Evolutionary conservation across 345 rosid genomes (phyloP).

Genomic region (Eucalyptus decipiens): DNA sequence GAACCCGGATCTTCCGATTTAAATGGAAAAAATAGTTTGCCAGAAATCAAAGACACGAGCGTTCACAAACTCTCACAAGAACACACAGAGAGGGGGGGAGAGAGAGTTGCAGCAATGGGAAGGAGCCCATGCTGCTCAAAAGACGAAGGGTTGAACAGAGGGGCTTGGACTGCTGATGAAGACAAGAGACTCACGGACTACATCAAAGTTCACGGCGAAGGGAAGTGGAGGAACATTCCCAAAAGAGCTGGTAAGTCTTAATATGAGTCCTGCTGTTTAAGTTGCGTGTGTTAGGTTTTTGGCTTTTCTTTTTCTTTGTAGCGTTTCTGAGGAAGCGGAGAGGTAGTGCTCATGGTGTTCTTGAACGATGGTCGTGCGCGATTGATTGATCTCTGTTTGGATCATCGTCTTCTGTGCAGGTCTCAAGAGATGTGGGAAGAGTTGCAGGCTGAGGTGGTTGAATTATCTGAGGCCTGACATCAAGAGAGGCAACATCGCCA

Average conservation of each 20-base stretch:
- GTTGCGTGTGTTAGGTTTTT: background rate
- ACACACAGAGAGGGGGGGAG: background rate
- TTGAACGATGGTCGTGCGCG: background rate
- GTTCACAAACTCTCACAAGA: background rate
- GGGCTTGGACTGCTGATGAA: slow-evolving; percentile 18
- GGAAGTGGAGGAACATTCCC: slow-evolving; percentile 21
- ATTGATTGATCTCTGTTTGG: background rate
- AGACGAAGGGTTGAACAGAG: slow-evolving; percentile 7
- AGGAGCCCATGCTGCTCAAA: slow-evolving; percentile 10
- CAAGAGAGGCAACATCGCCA: slow-evolving; percentile 19
- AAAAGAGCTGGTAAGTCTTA: slow-evolving; percentile 1
- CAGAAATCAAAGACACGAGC: background rate
- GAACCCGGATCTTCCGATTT: background rate
- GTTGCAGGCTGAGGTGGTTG: slow-evolving; percentile 24
- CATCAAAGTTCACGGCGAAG: slow-evolving; percentile 17
- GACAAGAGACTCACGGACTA: slow-evolving; percentile 10
- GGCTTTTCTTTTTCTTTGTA: background rate
- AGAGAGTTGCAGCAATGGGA: background rate
- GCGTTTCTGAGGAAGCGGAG: background rate
- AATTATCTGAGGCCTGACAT: slow-evolving; percentile 23
- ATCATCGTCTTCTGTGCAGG: background rate
- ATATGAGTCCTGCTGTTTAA: background rate
- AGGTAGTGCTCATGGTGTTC: background rate
- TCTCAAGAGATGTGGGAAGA: slow-evolving; percentile 18
- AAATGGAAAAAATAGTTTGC: background rate